Evolutionary conservation across 257 asterid species (phyloP).

Genomic region (Penstemon davidsonii): DNA sequence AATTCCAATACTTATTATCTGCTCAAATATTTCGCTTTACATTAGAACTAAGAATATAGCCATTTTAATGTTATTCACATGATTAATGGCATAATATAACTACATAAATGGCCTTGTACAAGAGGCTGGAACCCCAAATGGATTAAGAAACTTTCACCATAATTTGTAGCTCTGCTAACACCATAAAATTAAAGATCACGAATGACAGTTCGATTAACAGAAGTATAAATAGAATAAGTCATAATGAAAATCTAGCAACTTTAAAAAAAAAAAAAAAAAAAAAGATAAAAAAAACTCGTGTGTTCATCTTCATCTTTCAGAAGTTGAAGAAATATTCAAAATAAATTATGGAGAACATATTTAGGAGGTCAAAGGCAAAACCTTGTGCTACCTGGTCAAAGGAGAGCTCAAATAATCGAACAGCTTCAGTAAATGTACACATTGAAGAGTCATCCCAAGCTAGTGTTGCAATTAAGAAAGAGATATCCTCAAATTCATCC

Average conservation of each 20-base stretch:
- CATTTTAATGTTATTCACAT: background rate
- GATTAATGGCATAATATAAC: background rate
- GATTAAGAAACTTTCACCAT: background rate
- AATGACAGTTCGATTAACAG: background rate
- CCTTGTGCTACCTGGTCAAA: constrained; percentile 68
- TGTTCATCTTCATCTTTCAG: too few relatives aligned
- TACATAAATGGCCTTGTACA: background rate
- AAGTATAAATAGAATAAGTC: background rate
- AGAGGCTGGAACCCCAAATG: background rate
- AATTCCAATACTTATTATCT: constrained; percentile 3
- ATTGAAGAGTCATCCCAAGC: constrained; percentile 73
- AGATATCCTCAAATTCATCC: constrained; percentile 65
- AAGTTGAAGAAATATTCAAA: background rate
- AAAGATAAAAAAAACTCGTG: too few relatives aligned
- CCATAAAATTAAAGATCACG: background rate
- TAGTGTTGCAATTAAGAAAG: constrained; percentile 58
- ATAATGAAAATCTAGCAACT: constrained; percentile 3
- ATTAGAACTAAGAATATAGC: background rate
- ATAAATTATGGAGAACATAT: background rate
- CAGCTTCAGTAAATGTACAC: constrained; percentile 58
- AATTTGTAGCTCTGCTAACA: background rate
- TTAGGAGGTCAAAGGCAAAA: constrained; percentile 24
- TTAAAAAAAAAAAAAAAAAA: too few relatives aligned
- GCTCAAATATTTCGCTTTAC: constrained; percentile 3
- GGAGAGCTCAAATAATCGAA: constrained; percentile 48